Evolutionary conservation across 768 basidiomycete genomes (phyloP).

Genomic region (Candolleomyces aberdarensis): DNA sequence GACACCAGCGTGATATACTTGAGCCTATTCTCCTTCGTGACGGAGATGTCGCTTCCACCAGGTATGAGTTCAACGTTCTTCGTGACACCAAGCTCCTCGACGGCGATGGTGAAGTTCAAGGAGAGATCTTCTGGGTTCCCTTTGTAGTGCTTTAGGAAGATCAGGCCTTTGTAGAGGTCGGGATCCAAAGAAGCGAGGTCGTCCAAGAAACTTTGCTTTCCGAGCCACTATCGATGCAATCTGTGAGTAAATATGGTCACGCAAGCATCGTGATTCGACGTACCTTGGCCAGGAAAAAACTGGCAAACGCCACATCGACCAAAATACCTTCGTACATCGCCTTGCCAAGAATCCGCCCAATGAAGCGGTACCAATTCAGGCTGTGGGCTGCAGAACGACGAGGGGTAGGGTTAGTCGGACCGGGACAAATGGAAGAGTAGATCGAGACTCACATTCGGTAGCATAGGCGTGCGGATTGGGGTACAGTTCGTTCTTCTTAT

Average conservation of each 20-base stretch:
- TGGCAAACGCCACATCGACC: slow-evolving; percentile 91
- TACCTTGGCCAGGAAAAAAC: slow-evolving; percentile 91
- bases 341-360: slow-evolving; percentile 92
- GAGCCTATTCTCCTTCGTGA: slow-evolving; percentile 86
- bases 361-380: slow-evolving; percentile 89
- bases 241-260: neutral
- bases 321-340: slow-evolving; percentile 96
- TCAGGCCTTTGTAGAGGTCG: slow-evolving; percentile 87
- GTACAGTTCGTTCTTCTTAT: slow-evolving; percentile 89
- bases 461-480: slow-evolving; percentile 94
- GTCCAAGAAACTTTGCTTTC: slow-evolving; percentile 87
- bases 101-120: slow-evolving; percentile 83
- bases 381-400: slow-evolving; percentile 57
- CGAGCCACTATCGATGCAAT: slow-evolving; percentile 66
- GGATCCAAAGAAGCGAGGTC: slow-evolving; percentile 90
- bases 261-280: slow-evolving; percentile 7
- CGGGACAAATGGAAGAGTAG: neutral
- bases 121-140: slow-evolving; percentile 86
- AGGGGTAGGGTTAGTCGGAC: neutral
- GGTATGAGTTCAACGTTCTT: slow-evolving; percentile 76
- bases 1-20: slow-evolving; percentile 89
- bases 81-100: slow-evolving; percentile 88
- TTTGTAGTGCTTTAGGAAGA: slow-evolving; percentile 89
- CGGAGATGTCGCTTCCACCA: slow-evolving; percentile 76
- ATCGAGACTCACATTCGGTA: slow-evolving; percentile 61